phyloP scores from a whole-genome alignment of 768 basidiomycete genomes.

The Chalciporus piperatus region DNA sequence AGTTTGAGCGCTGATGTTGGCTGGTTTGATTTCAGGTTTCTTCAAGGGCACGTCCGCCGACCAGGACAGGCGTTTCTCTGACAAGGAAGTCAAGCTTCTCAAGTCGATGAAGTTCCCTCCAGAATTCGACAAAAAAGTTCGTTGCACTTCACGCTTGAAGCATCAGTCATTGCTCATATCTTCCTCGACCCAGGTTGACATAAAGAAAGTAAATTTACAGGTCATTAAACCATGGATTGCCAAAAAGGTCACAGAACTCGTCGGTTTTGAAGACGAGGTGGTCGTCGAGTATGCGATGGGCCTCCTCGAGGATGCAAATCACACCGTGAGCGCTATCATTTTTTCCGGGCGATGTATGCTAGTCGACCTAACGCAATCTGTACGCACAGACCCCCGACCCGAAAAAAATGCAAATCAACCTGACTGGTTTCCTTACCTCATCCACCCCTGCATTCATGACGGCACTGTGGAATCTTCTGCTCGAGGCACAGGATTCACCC shows the following conservation, averaged over 20 bases:
- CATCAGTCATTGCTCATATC: background rate
- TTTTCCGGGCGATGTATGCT: too few species aligned
- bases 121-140: slow-evolving; percentile 83
- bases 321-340: slow-evolving; percentile 56
- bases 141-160: background rate
- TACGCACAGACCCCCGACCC: slow-evolving; percentile 79
- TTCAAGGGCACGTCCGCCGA: slow-evolving; percentile 91
- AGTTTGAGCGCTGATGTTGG: slow-evolving; percentile 10
- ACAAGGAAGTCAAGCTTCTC: slow-evolving; percentile 90
- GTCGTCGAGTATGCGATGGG: slow-evolving; percentile 97
- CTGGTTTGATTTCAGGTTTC: slow-evolving; percentile 50
- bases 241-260: slow-evolving; percentile 85
- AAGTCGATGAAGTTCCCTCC: slow-evolving; percentile 89
- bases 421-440: slow-evolving; percentile 89
- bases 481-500: slow-evolving; percentile 87
- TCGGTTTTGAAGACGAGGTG: slow-evolving; percentile 96
- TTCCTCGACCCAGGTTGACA: slow-evolving; percentile 64
- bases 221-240: slow-evolving; percentile 96
- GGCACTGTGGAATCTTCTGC: slow-evolving; percentile 84
- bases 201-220: slow-evolving; percentile 89
- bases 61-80: slow-evolving; percentile 89
- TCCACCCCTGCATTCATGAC: slow-evolving; percentile 86
- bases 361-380: background rate
- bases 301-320: slow-evolving; percentile 79
- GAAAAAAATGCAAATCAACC: slow-evolving; percentile 91